Evolutionary conservation across 2,329 filamentous ascomycete genomes (phyloP).

Genomic region (Eutypa lata): DNA sequence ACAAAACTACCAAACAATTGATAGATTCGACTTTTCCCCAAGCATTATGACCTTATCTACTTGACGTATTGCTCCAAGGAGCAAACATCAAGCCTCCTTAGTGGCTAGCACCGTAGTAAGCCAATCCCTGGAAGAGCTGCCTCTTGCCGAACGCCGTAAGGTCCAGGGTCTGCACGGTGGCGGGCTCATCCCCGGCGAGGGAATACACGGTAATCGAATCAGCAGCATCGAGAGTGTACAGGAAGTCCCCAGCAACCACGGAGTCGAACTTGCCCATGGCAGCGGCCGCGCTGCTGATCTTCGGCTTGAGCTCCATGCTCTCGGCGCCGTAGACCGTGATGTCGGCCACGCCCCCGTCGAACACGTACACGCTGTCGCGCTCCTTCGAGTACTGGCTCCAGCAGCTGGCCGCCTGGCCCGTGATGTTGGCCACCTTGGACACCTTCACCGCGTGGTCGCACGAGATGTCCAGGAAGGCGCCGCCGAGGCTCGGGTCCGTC

Average conservation of each 20-base stretch:
- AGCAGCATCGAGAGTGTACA: constrained; percentile 33
- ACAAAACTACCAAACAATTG: too few species aligned
- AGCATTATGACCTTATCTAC: too few species aligned
- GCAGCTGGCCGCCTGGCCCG: constrained; percentile 37
- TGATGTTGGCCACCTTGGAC: constrained; percentile 26
- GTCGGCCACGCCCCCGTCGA: constrained; percentile 34
- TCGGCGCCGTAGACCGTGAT: constrained; percentile 36
- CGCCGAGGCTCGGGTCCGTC: constrained; percentile 41
- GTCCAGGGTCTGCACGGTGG: constrained; percentile 6
- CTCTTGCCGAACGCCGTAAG: constrained; percentile 6
- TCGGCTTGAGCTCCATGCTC: constrained; percentile 30
- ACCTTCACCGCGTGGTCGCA: constrained; percentile 20
- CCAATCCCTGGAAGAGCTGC: constrained; percentile 8
- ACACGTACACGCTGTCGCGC: constrained; percentile 35
- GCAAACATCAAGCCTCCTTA: too few species aligned
- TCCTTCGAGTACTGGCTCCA: constrained; percentile 35
- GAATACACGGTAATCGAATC: constrained; percentile 6
- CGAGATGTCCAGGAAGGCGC: constrained; percentile 25
- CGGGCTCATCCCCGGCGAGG: neutral
- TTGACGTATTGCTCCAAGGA: too few species aligned
- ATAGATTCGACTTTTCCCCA: too few species aligned
- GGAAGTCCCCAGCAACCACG: constrained; percentile 30
- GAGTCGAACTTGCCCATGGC: constrained; percentile 37
- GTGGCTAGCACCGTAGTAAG: too few species aligned
- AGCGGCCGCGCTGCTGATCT: constrained; percentile 26